Evolutionary conservation across 2,329 filamentous ascomycete species (phyloP).

Genomic region (Colletotrichum sp.): DNA sequence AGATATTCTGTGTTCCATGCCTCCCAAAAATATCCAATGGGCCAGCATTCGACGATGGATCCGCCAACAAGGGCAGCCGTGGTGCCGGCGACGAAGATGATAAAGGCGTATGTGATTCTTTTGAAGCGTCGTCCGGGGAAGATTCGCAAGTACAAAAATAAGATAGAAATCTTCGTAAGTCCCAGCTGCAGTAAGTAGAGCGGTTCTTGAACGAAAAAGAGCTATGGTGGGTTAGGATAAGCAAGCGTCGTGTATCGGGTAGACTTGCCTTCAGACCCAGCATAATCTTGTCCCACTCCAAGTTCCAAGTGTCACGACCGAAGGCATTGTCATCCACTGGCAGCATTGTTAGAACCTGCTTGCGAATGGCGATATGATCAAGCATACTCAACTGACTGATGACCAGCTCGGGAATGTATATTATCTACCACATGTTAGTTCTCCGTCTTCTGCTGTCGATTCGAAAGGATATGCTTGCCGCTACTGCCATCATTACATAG

Average conservation of each 20-base stretch:
- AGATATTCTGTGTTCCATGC: background rate
- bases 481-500: background rate
- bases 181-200: background rate
- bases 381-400: background rate
- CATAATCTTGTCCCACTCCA: background rate
- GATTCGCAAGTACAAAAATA: background rate
- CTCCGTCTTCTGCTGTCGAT: background rate
- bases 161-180: background rate
- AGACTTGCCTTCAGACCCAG: background rate
- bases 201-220: background rate
- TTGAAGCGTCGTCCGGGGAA: background rate
- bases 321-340: background rate
- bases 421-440: background rate
- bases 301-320: background rate
- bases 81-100: background rate
- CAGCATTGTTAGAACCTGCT: background rate
- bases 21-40: background rate
- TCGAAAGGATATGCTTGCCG: background rate
- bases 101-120: background rate
- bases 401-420: background rate
- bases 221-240: background rate
- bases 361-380: background rate
- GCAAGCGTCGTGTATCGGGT: background rate
- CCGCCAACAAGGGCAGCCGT: background rate
- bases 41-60: background rate